Evolutionary conservation across 148 eudicot species (phyloP).

Genomic region (Rheum nobile): DNA sequence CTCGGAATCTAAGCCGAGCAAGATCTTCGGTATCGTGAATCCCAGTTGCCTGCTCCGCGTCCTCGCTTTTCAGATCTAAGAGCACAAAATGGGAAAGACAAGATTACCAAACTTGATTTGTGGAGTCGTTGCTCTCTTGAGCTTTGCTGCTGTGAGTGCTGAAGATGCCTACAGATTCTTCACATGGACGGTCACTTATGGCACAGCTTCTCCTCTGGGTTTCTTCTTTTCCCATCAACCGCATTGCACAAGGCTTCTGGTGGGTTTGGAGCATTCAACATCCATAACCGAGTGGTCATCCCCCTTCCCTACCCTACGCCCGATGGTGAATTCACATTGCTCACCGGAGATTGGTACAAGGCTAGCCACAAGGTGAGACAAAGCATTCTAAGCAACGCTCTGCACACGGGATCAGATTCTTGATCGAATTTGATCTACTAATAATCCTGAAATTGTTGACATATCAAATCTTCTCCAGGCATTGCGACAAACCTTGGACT

Average conservation of each 20-base stretch:
- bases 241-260: conserved; percentile 75
- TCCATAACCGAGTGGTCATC: conserved; percentile 65
- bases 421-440: neutral
- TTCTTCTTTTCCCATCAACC: conserved; percentile 58
- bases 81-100: neutral
- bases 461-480: conserved; percentile 27
- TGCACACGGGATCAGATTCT: neutral
- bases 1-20: too few species aligned
- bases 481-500: conserved; percentile 45
- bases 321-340: conserved; percentile 67
- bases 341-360: conserved; percentile 83
- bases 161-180: conserved; percentile 39
- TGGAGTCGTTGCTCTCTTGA: neutral
- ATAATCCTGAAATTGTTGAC: neutral
- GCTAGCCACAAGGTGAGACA: conserved; percentile 51
- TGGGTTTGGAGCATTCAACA: conserved; percentile 84
- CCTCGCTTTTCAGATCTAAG: too few species aligned
- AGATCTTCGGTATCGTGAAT: neutral
- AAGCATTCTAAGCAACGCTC: neutral
- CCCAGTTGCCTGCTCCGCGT: too few species aligned
- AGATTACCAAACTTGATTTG: neutral
- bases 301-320: conserved; percentile 73
- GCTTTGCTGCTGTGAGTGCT: conserved; percentile 9
- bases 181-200: conserved; percentile 22
- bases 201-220: conserved; percentile 23